A percentile compares a stretch with the other conserved stretches of the same genome.
Evolutionary conservation across 805 yeast species (phyloP).

Genomic region (Lachancea thermotolerans): DNA sequence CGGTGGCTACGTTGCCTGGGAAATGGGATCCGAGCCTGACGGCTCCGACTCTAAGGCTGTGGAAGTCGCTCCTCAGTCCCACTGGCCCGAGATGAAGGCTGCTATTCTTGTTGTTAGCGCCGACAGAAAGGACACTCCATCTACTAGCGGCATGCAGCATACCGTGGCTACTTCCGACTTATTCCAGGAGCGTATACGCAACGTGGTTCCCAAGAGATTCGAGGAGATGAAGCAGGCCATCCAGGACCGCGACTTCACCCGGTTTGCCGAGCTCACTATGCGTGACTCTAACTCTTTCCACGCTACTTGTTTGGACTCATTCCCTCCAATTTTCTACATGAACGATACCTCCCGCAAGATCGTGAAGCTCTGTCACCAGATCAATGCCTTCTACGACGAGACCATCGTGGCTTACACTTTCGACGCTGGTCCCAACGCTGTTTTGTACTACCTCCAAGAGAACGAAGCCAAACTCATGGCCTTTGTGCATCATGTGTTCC

Average conservation of each 20-base stretch:
- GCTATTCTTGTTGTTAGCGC: slow-evolving; percentile 89
- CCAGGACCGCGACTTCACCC: slow-evolving; percentile 60
- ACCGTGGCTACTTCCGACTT: slow-evolving; percentile 87
- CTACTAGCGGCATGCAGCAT: slow-evolving; percentile 93
- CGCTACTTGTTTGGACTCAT: slow-evolving; percentile 93
- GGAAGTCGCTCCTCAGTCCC: slow-evolving; percentile 73
- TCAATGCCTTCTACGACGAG: slow-evolving; percentile 52
- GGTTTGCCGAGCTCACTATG: slow-evolving; percentile 90
- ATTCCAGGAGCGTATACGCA: slow-evolving; percentile 68
- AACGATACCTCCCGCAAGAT: slow-evolving; percentile 84
- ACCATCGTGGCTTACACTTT: slow-evolving; percentile 91
- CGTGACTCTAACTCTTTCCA: slow-evolving; percentile 95
- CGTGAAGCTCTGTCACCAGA: slow-evolving; percentile 67
- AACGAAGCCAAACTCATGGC: slow-evolving; percentile 72
- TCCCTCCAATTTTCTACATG: slow-evolving; percentile 91
- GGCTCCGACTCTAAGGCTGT: slow-evolving; percentile 96
- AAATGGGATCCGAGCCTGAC: slow-evolving; percentile 71
- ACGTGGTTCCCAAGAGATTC: slow-evolving; percentile 84
- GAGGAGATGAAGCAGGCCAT: slow-evolving; percentile 77
- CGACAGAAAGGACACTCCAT: slow-evolving; percentile 88
- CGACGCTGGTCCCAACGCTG: slow-evolving; percentile 99
- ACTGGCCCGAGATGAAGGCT: slow-evolving; percentile 93
- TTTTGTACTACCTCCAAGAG: slow-evolving; percentile 74
- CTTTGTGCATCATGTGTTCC: slow-evolving; percentile 55
- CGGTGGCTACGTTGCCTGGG: slow-evolving; percentile 99